Conservation (phyloP, 2,329 filamentous ascomycete species). For the Gaeumannomyces sp. region DNA sequence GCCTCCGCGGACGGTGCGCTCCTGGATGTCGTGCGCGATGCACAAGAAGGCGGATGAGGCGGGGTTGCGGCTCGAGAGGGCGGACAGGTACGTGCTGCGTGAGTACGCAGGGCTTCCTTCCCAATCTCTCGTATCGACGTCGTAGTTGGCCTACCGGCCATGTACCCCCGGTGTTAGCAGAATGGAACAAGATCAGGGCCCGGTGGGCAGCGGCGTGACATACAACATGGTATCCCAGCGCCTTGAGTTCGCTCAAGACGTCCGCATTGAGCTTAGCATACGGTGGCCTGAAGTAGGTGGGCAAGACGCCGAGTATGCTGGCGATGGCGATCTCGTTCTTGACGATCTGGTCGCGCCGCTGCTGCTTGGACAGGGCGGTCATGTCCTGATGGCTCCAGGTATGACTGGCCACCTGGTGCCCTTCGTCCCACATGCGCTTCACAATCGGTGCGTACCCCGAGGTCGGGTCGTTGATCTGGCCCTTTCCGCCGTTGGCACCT, state of each 20-base stretch:
- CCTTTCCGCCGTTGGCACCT: constrained; percentile 28
- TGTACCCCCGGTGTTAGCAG: background rate
- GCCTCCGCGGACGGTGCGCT: constrained; percentile 35
- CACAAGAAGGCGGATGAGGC: constrained; percentile 21
- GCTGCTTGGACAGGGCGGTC: constrained; percentile 19
- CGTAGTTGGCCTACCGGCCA: constrained; percentile 19
- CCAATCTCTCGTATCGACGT: constrained; percentile 27
- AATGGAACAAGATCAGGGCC: background rate
- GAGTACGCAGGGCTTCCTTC: constrained; percentile 22
- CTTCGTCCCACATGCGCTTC: constrained; percentile 28
- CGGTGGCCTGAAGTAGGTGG: constrained; percentile 37
- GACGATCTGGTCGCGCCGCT: constrained; percentile 27
- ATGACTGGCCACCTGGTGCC: constrained; percentile 36
- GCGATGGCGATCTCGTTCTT: constrained; percentile 33
- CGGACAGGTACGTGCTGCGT: constrained; percentile 16
- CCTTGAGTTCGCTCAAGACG: constrained; percentile 20
- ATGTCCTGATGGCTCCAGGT: constrained; percentile 35
- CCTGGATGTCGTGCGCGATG: constrained; percentile 39
- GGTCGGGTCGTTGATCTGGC: constrained; percentile 26
- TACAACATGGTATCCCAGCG: constrained; percentile 28
- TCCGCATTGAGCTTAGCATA: constrained; percentile 23
- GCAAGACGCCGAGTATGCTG: constrained; percentile 30
- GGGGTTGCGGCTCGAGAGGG: constrained; percentile 15
- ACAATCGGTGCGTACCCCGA: constrained; percentile 34
- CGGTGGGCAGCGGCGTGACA: constrained; percentile 1